A percentile compares a stretch with the other conserved stretches of the same genome.
phyloP scores from a whole-genome alignment of 2,329 filamentous ascomycete genomes.

The Fusarium papillatum region DNA sequence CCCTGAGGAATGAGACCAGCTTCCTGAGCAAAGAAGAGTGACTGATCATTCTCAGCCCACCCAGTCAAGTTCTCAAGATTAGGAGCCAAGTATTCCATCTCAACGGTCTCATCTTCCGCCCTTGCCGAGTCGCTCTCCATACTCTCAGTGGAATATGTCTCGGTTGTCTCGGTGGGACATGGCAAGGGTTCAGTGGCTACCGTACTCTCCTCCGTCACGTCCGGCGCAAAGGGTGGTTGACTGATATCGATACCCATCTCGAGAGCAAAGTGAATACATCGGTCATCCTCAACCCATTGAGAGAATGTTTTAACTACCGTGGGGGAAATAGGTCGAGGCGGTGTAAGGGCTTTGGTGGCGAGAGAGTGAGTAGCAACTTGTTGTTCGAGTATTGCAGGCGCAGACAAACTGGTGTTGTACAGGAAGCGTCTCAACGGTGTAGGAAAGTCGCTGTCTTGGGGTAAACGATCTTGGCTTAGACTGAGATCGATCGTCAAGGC shows the following conservation, averaged over 20 bases:
- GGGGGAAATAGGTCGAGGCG: constrained; percentile 22
- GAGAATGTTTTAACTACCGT: constrained; percentile 21
- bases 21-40: constrained; percentile 21
- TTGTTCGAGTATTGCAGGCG: constrained; percentile 22
- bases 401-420: neutral
- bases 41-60: constrained; percentile 31
- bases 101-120: neutral
- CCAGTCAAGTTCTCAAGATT: constrained; percentile 4
- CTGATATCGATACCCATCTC: constrained; percentile 32
- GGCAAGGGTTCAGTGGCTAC: neutral
- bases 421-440: constrained; percentile 7
- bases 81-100: constrained; percentile 8
- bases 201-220: neutral
- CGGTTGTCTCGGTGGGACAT: neutral
- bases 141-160: neutral
- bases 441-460: constrained; percentile 35
- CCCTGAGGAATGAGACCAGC: constrained; percentile 15
- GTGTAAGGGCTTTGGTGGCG: neutral
- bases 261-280: constrained; percentile 26
- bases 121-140: neutral
- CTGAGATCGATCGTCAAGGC: constrained; percentile 37
- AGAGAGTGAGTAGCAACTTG: neutral
- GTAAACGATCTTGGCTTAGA: constrained; percentile 30
- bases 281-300: constrained; percentile 34
- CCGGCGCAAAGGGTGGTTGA: neutral